A percentile compares a stretch with the other conserved stretches of the same genome.
Conservation (phyloP, 2,329 filamentous ascomycete species). For the Allantophomopsis cytisporea region DNA sequence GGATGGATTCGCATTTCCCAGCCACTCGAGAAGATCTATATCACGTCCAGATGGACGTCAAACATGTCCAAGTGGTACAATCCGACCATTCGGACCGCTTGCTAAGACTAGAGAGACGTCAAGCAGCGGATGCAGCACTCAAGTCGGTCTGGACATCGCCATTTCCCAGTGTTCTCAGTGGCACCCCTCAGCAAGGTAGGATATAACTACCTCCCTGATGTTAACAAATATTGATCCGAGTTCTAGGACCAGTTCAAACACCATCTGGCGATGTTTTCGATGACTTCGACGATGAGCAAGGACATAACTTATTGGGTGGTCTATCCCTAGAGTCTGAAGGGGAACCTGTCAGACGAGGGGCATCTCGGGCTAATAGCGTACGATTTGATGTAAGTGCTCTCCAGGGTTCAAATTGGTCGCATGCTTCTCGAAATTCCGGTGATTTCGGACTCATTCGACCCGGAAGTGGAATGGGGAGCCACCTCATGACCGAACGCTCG, state of each 20-base stretch:
- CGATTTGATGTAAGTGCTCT: slow-evolving; percentile 94
- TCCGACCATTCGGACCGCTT: slow-evolving; percentile 48
- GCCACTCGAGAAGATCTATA: slow-evolving; percentile 51
- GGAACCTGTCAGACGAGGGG: slow-evolving; percentile 70
- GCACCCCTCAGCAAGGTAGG: slow-evolving; percentile 78
- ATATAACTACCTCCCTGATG: no score
- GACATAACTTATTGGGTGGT: slow-evolving; percentile 64
- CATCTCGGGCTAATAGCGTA: slow-evolving; percentile 91
- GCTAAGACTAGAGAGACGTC: slow-evolving; percentile 48
- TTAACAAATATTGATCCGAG: neutral
- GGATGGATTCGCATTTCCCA: slow-evolving; percentile 51
- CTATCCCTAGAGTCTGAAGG: slow-evolving; percentile 81
- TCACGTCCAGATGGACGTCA: slow-evolving; percentile 57
- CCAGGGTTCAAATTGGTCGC: slow-evolving; percentile 74
- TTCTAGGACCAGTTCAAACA: slow-evolving; percentile 62
- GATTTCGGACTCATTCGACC: slow-evolving; percentile 71
- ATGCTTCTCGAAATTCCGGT: slow-evolving; percentile 67
- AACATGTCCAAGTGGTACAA: slow-evolving; percentile 51
- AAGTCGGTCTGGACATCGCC: slow-evolving; percentile 92
- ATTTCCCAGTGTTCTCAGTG: slow-evolving; percentile 73
- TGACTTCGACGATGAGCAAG: slow-evolving; percentile 73
- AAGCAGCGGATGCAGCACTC: slow-evolving; percentile 51
- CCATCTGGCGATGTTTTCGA: slow-evolving; percentile 77
- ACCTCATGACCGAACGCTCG: slow-evolving; percentile 78
- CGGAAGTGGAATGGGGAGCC: slow-evolving; percentile 63